Base-by-base conservation (phyloP, 495 filamentous ascomycete genomes). In the Margaritispora aquatica region DNA sequence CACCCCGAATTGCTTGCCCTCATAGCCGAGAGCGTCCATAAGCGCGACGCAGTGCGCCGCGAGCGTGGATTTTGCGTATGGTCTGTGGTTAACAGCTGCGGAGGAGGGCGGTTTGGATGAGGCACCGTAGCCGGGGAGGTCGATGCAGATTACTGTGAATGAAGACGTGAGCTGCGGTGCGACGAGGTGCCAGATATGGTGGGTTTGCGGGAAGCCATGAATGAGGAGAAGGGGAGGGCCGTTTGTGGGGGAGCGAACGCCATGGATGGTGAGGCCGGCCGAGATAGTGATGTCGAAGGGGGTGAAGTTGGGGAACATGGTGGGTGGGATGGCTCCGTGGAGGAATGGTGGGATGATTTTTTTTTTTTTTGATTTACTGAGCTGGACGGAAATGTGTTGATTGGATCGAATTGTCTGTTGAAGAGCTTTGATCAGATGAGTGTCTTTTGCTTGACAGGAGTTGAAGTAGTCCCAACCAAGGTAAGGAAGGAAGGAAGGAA, bases 41-140 rank as follows among this genome's bases (percentile, higher is more conserved):
- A 72, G 67, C 0, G 44, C 52, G 3, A 70, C 64, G 56, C 62
- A 66, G 41, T 77, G 72, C 1, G 36, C 26, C 5, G 74, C 74
- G 71, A 77, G 71, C 15, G 52, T 54, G 36, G 65, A 63, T 55
- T 75, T 75, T 52, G 63, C 47, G 52, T 75, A 75, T 9, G 51
- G 27, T 22, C 54, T 54, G 59, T 65, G 63, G n/a, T 54, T 49
- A 10, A 54, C 49, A 1, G 26, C 41, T 0, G 54, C 46, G 31
- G 60, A 56, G 19, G 62, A 54, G 1, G 61, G 26, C 2, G 73
- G 73, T 60, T 75, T 74, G 22, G 73, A 71, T 1, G 72, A 75
- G 11, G 49, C 20, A 5, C 74, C 74, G 55, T 75, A 76, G 51
- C 74, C 74, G 20, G 74, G 69, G 3, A 77, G 67, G 55, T 77